These are phyloP conservation scores for Backusella sp. DNA, from an alignment of 192 early-diverging fungal genomes.

Conservation along the genomic window DNA sequence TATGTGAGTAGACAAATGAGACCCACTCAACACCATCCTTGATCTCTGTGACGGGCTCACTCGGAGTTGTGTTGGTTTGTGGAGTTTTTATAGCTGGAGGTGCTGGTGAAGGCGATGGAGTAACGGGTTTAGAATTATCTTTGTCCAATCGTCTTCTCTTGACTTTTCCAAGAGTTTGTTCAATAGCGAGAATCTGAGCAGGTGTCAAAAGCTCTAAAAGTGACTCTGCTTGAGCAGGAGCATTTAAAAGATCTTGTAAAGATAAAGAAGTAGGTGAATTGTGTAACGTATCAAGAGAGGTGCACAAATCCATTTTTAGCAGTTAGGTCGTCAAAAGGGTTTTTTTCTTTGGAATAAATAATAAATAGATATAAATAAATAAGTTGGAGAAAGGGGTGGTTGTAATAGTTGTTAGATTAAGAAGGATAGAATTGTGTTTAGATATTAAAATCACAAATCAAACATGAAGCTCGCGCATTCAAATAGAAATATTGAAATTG, in stretches of 20 bases:
- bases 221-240: conserved; percentile 23
- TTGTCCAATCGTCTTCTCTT: conserved; percentile 16
- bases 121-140: background rate
- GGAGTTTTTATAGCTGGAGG: conserved; percentile 9
- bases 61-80: background rate
- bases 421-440: background rate
- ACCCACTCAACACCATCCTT: conserved; percentile 65
- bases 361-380: background rate
- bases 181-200: conserved; percentile 21
- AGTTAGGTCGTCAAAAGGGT: background rate
- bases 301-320: conserved; percentile 16
- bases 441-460: conserved; percentile 7
- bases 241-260: conserved; percentile 23
- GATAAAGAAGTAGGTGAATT: conserved; percentile 21
- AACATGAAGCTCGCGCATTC: conserved; percentile 11
- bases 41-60: conserved; percentile 35
- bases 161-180: conserved; percentile 17
- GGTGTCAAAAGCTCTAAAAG: conserved; percentile 23
- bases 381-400: conserved; percentile 1
- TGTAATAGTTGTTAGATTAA: background rate
- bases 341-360: background rate
- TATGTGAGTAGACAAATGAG: conserved; percentile 65
- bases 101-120: background rate
- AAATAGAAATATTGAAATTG: background rate
- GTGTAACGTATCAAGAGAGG: conserved; percentile 15